Base-by-base conservation (phyloP, 192 early-diverging fungal species). In the Obelidium mucronatum region DNA sequence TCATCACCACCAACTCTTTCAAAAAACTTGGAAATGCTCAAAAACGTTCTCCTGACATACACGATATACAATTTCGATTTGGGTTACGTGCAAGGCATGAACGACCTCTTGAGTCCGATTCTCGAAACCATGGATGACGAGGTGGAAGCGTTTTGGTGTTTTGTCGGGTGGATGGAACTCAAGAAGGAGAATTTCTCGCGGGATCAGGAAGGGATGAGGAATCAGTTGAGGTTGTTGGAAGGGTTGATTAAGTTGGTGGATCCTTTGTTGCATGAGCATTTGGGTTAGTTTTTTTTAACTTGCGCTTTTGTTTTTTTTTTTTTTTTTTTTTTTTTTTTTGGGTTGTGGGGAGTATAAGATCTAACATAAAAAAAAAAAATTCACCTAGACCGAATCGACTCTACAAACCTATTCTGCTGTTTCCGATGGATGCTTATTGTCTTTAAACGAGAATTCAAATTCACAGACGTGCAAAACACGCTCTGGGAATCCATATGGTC, bases 31-130 rank as follows among this genome's bases (percentile, higher is more conserved):
- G 94, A 94, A 70, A 82, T 91, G n/a, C 86, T 99, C 73, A 92
- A 97, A 68, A 91, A 97, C 73, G 89, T 99, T 55, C 79, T 99
- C 62, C 89, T 96, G 80, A 94, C 97, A 1, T 99, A 97, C 75
- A 94, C 96, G 73, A 86, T 93, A 63, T 91, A 93, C 84, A 91
- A 96, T 72, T 90, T 87, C 58, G 92, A 93, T 26, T 72, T 92
- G 1, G 95, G 95, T 30, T 98, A 96, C 74, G 96, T 98, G 0
- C 96, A 99, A 80, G 98, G 98, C 15, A 99, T 99, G 98, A 93
- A 91, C 28, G 98, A 99, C 73, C 84, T 99, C 26, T 83, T 95
- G 44, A 91, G 95, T 24, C 96, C 97, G 8, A 85, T 98, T 5
- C 93, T 94, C 84, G 94, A 90, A 13, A 92, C 95, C 3, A 92